phyloP scores from a whole-genome alignment of 495 filamentous ascomycete species.

The Penicillium malachiteum region DNA sequence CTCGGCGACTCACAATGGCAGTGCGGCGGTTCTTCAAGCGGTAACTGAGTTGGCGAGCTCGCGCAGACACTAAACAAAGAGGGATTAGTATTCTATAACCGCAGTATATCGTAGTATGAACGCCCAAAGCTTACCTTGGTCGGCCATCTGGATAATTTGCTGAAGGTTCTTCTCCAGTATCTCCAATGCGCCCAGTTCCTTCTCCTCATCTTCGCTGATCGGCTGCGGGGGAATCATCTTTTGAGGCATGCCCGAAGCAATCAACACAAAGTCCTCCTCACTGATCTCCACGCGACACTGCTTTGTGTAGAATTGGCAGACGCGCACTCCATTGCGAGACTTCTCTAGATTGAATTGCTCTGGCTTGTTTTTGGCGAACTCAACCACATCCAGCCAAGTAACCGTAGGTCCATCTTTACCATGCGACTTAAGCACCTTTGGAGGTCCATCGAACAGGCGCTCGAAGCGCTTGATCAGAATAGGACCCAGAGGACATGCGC shows the following conservation, averaged over 20 bases:
- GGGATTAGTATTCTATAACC: not conserved
- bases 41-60: slow-evolving; percentile 80
- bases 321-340: slow-evolving; percentile 61
- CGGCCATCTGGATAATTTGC: slow-evolving; percentile 73
- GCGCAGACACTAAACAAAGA: slow-evolving; percentile 60
- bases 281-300: slow-evolving; percentile 80
- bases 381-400: slow-evolving; percentile 81
- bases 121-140: slow-evolving; percentile 60
- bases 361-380: slow-evolving; percentile 78
- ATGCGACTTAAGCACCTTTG: slow-evolving; percentile 64
- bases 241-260: slow-evolving; percentile 77
- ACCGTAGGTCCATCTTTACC: slow-evolving; percentile 62
- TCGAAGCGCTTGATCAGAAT: slow-evolving; percentile 84
- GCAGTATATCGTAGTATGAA: not conserved
- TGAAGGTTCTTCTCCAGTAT: slow-evolving; percentile 75
- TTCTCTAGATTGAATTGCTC: slow-evolving; percentile 75
- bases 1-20: slow-evolving; percentile 62
- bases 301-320: slow-evolving; percentile 79
- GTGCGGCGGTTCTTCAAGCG: slow-evolving; percentile 71
- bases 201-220: slow-evolving; percentile 81
- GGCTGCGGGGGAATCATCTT: slow-evolving; percentile 81
- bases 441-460: slow-evolving; percentile 77
- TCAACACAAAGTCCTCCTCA: slow-evolving; percentile 81
- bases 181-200: slow-evolving; percentile 78
- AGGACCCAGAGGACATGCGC: slow-evolving; percentile 77